Evolutionary conservation across 2,329 filamentous ascomycete species (phyloP).

Genomic region (Trichoderma cornu-damae): DNA sequence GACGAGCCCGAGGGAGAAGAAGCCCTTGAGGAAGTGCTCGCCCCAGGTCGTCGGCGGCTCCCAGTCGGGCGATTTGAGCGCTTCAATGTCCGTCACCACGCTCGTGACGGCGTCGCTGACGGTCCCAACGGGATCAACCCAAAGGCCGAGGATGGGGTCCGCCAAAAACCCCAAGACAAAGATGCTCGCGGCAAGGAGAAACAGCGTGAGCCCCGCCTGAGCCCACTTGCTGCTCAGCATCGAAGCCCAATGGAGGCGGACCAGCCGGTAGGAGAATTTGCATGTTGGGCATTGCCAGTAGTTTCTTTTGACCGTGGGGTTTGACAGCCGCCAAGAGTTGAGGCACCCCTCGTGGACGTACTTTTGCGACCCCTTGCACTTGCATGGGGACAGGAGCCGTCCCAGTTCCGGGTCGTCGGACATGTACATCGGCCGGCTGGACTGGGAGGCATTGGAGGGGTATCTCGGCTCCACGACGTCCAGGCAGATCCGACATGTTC

Average conservation of each 20-base stretch:
- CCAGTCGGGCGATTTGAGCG: constrained; percentile 35
- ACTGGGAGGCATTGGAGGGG: constrained; percentile 31
- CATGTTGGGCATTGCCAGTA: constrained; percentile 89
- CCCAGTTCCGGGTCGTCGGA: constrained; percentile 70
- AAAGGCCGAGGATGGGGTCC: constrained; percentile 86
- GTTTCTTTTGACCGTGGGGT: constrained; percentile 60
- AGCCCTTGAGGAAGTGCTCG: constrained; percentile 81
- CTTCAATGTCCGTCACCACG: constrained; percentile 40
- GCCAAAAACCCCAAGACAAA: constrained; percentile 87
- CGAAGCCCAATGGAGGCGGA: constrained; percentile 69
- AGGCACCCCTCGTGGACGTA: constrained; percentile 94
- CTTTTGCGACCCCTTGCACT: constrained; percentile 86
- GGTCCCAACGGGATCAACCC: constrained; percentile 69
- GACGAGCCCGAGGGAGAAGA: constrained; percentile 82
- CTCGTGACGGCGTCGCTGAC: constrained; percentile 49
- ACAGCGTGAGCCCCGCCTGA: constrained; percentile 65
- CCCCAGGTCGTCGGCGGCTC: constrained; percentile 60
- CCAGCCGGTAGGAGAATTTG: constrained; percentile 73
- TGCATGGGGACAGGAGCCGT: constrained; percentile 80
- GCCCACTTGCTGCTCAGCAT: constrained; percentile 62
- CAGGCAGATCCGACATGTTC: constrained; percentile 85
- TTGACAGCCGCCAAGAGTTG: constrained; percentile 71
- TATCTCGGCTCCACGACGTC: constrained; percentile 57
- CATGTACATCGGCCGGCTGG: constrained; percentile 52
- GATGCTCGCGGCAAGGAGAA: constrained; percentile 65